These are phyloP conservation scores for Nothomitra cinnamomea DNA, from an alignment of 2,329 filamentous ascomycete genomes.

Conservation along the genomic window DNA sequence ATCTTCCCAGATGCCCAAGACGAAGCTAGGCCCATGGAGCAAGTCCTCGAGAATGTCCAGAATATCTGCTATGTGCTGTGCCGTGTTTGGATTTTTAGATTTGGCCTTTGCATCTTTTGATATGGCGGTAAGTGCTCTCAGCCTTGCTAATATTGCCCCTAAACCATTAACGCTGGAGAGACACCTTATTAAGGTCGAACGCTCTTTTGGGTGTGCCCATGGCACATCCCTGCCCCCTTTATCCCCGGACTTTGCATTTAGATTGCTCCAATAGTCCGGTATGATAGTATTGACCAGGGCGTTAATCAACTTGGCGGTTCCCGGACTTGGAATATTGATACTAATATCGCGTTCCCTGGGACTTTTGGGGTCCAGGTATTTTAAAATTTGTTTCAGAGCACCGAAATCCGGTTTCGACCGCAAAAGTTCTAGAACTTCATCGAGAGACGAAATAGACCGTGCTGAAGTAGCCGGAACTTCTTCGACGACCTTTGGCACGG, in stretches of 20 bases:
- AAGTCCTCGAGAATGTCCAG: slow-evolving; percentile 26
- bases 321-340: slow-evolving; percentile 45
- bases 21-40: slow-evolving; percentile 27
- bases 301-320: slow-evolving; percentile 59
- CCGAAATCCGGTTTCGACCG: slow-evolving; percentile 45
- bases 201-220: slow-evolving; percentile 16
- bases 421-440: slow-evolving; percentile 41
- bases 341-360: slow-evolving; percentile 27
- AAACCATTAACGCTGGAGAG: slow-evolving; percentile 60
- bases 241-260: slow-evolving; percentile 23
- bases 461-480: not conserved
- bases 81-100: slow-evolving; percentile 13
- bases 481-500: not conserved
- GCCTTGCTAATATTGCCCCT: slow-evolving; percentile 55
- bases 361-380: slow-evolving; percentile 28
- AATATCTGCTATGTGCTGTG: slow-evolving; percentile 23
- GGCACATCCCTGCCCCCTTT: not conserved
- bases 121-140: slow-evolving; percentile 39
- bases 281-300: slow-evolving; percentile 56
- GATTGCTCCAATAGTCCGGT: slow-evolving; percentile 63
- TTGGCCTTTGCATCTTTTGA: slow-evolving; percentile 18
- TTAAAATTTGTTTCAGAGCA: slow-evolving; percentile 34
- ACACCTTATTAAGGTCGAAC: slow-evolving; percentile 40
- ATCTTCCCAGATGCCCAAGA: slow-evolving; percentile 28
- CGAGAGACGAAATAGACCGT: slow-evolving; percentile 11